phyloP scores from a whole-genome alignment of 164 flowering plant species.

The Akebia trifoliata region DNA sequence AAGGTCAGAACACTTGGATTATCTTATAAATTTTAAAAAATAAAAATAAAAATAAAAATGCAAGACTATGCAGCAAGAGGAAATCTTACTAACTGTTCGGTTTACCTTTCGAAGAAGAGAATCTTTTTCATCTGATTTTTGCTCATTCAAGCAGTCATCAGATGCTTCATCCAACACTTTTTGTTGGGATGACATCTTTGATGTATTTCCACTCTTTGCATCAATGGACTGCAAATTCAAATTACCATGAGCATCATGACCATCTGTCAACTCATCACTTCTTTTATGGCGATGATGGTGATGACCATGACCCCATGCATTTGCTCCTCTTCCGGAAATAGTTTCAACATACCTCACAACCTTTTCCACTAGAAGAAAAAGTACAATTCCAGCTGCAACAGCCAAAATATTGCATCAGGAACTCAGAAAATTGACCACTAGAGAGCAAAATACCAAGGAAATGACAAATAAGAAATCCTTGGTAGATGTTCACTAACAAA shows the following conservation, averaged over 20 bases:
- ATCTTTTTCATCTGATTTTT: constrained; percentile 21
- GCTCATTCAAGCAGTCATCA: constrained; percentile 24
- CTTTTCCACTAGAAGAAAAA: constrained; percentile 92
- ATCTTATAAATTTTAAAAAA: background rate
- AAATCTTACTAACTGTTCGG: background rate
- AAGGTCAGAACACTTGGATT: background rate
- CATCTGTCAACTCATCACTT: constrained; percentile 44
- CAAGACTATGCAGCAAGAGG: background rate
- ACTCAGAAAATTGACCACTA: constrained; percentile 4
- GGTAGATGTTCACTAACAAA: background rate
- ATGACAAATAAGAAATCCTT: constrained; percentile 2
- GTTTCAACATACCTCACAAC: constrained; percentile 88
- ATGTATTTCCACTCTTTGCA: constrained; percentile 19
- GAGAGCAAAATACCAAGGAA: background rate
- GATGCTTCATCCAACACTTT: constrained; percentile 24
- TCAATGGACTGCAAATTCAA: constrained; percentile 17
- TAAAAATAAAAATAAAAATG: background rate
- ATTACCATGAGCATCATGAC: constrained; percentile 27
- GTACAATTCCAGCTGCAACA: constrained; percentile 85
- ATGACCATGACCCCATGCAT: constrained; percentile 51
- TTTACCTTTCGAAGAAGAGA: constrained; percentile 55
- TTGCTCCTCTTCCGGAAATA: constrained; percentile 42
- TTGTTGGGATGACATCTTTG: constrained; percentile 20
- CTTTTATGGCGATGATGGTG: constrained; percentile 68
- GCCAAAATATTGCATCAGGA: constrained; percentile 19